Evolutionary conservation across 257 asterid species (phyloP).

Genomic region (Coffea canephora): DNA sequence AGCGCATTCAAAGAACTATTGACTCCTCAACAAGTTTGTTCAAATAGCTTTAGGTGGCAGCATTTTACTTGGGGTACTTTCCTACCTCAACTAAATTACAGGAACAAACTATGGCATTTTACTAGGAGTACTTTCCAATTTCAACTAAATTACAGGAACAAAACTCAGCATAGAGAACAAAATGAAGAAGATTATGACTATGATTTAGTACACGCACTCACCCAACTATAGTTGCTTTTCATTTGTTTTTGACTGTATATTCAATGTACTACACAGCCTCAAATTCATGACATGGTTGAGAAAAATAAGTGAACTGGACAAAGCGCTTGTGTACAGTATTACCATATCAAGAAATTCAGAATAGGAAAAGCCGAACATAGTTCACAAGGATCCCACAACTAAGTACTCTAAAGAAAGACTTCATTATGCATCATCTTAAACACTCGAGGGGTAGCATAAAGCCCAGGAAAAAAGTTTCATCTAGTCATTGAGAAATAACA

Average conservation of each 20-base stretch:
- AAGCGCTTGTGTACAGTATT: background rate
- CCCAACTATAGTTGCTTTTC: background rate
- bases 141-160: background rate
- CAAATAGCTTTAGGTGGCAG: background rate
- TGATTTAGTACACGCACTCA: background rate
- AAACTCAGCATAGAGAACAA: too few relatives aligned
- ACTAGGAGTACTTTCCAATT: too few relatives aligned
- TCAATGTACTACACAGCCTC: background rate
- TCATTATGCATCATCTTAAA: background rate
- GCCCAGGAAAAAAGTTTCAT: background rate
- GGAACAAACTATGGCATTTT: background rate
- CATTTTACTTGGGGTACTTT: background rate
- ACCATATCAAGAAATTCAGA: background rate
- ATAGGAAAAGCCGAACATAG: background rate
- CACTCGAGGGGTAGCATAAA: background rate
- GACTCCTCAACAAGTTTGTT: background rate
- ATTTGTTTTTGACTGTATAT: background rate
- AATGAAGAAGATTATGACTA: background rate
- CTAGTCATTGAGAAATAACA: background rate
- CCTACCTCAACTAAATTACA: background rate
- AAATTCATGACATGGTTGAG: background rate
- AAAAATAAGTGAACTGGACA: background rate
- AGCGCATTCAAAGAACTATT: background rate
- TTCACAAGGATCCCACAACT: background rate
- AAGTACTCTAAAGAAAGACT: background rate